Percentiles rank a stretch among this genome's conserved stretches.
Evolutionary conservation across 257 asterid species (phyloP).

Genomic region (Gynochthodes officinalis): DNA sequence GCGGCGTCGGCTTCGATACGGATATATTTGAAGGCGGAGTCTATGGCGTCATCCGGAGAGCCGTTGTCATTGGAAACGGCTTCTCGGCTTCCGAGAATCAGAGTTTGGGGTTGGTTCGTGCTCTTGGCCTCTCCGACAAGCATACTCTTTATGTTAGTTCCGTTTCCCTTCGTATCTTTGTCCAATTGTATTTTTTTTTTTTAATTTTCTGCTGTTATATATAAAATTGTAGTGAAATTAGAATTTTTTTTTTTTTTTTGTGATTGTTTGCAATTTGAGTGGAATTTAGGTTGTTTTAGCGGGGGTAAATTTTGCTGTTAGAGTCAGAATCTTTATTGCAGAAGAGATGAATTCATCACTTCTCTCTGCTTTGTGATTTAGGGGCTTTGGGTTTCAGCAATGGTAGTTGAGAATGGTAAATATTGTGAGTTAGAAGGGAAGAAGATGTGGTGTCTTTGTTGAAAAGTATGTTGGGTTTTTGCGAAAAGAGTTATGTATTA

Average conservation of each 20-base stretch:
- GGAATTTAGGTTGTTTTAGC: neutral
- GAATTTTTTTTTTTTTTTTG: neutral
- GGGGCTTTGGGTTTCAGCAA: neutral
- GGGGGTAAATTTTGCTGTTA: neutral
- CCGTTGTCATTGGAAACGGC: conserved; percentile 92
- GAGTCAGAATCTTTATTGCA: neutral
- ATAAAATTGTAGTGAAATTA: neutral
- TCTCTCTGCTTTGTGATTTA: neutral
- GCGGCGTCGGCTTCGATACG: conserved; percentile 34
- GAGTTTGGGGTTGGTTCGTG: conserved; percentile 84
- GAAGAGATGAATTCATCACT: too few species aligned
- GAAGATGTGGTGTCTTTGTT: neutral
- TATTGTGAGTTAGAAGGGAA: neutral
- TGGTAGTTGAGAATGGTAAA: neutral
- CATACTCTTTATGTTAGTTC: conserved; percentile 64
- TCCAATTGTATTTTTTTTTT: neutral
- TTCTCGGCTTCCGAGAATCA: conserved; percentile 87
- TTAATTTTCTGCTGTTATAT: neutral
- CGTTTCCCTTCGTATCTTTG: neutral
- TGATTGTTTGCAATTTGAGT: neutral
- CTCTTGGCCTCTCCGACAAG: conserved; percentile 79
- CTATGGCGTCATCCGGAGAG: conserved; percentile 71
- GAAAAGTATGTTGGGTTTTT: neutral
- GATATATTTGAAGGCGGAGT: conserved; percentile 88
- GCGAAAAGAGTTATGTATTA: neutral